Conservation (phyloP, 371 early-diverging fungal species). For the Choanephora cucurbitarum region DNA sequence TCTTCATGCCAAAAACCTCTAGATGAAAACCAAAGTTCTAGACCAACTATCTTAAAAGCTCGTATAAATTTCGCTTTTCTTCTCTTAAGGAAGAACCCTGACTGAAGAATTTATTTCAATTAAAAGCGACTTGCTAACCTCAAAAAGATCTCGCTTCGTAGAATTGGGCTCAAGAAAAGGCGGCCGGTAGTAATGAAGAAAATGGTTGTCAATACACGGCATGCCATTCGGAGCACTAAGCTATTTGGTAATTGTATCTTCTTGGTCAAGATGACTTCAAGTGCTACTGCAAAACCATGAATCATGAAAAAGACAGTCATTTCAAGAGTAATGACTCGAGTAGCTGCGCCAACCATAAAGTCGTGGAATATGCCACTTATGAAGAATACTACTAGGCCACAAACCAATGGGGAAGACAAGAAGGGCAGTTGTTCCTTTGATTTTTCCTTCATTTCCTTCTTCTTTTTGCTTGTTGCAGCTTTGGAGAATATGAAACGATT, state of each 20-base stretch:
- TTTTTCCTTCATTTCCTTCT: background rate
- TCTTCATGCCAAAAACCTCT: too few species aligned
- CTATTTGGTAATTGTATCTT: conserved; percentile 7
- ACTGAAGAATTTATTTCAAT: background rate
- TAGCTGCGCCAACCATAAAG: conserved; percentile 21
- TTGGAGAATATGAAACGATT: conserved; percentile 11
- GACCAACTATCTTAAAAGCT: too few species aligned
- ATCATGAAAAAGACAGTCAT: conserved; percentile 19
- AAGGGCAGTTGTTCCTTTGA: background rate
- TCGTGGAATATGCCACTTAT: conserved; percentile 19
- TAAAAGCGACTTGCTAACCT: conserved; percentile 18
- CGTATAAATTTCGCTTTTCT: too few species aligned
- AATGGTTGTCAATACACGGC: conserved; percentile 10
- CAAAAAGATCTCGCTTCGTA: conserved; percentile 16
- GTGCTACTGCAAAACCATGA: conserved; percentile 16
- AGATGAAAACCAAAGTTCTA: too few species aligned
- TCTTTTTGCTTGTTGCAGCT: background rate
- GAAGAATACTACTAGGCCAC: conserved; percentile 13
- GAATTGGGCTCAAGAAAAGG: conserved; percentile 17
- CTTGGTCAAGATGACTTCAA: conserved; percentile 7
- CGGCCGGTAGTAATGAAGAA: conserved; percentile 20
- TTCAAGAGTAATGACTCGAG: conserved; percentile 20
- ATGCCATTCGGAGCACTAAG: background rate
- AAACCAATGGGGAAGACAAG: background rate
- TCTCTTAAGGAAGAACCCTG: background rate